Percentiles rank a stretch among this genome's conserved stretches.
Conservation (phyloP, 805 yeast genomes). For the Schwanniomyces vanrijiae region DNA sequence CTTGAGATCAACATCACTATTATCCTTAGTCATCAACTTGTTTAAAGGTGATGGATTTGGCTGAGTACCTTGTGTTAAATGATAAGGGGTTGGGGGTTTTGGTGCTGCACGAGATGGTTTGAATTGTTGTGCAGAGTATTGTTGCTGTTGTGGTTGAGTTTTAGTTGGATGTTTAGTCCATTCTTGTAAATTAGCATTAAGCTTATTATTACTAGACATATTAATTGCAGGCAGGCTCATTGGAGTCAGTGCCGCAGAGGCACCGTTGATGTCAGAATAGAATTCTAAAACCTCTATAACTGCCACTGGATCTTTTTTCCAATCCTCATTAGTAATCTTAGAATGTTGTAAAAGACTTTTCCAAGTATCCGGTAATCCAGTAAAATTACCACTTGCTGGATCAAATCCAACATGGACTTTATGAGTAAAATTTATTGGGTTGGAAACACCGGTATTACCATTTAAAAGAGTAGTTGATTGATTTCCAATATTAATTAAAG, state of each 20-base stretch:
- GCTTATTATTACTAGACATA: constrained; percentile 14
- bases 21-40: constrained; percentile 25
- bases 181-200: constrained; percentile 30
- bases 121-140: constrained; percentile 14
- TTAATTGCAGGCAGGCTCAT: constrained; percentile 22
- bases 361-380: constrained; percentile 61
- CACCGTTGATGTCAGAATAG: constrained; percentile 48
- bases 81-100: constrained; percentile 45
- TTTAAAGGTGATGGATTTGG: constrained; percentile 32
- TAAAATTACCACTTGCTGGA: constrained; percentile 64
- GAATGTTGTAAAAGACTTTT: constrained; percentile 54
- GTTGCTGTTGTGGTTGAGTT: constrained; percentile 5
- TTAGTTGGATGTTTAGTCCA: constrained; percentile 35
- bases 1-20: neutral
- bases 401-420: constrained; percentile 88
- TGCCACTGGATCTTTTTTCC: constrained; percentile 64
- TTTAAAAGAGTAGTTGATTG: constrained; percentile 12
- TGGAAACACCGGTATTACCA: constrained; percentile 62
- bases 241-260: constrained; percentile 30
- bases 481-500: constrained; percentile 47
- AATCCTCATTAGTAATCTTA: constrained; percentile 60
- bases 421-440: constrained; percentile 93
- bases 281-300: constrained; percentile 62
- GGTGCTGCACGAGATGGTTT: constrained; percentile 44
- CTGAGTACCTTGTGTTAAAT: constrained; percentile 17